Evolutionary conservation across 441 rosid genomes (phyloP).

Genomic region (Iberis amara): DNA sequence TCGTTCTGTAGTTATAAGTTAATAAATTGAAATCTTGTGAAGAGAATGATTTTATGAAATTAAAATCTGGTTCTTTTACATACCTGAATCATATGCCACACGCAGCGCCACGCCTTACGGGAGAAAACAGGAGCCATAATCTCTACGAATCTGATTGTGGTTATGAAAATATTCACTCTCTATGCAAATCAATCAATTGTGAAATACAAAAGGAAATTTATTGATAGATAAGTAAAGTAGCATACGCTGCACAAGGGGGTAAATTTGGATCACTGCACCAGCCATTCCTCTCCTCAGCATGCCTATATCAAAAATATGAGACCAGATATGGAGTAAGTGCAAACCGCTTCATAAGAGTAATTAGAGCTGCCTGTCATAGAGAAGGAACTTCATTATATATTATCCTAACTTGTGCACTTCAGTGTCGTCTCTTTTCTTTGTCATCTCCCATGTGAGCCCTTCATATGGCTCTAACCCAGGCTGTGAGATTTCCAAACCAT

Average conservation of each 20-base stretch:
- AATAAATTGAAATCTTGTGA: background rate
- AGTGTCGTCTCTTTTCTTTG: constrained; percentile 62
- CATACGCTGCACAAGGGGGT: constrained; percentile 99
- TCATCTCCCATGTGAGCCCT: constrained; percentile 96
- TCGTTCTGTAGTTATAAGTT: constrained; percentile 55
- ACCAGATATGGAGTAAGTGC: constrained; percentile 16
- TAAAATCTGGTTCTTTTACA: background rate
- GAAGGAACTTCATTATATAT: constrained; percentile 1
- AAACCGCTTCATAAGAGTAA: constrained; percentile 9
- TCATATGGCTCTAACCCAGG: constrained; percentile 81
- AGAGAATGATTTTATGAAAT: background rate
- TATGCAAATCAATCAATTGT: background rate
- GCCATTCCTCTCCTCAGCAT: constrained; percentile 75
- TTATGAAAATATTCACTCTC: constrained; percentile 5
- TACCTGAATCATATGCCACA: constrained; percentile 96
- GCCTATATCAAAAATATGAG: constrained; percentile 37
- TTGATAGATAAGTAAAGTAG: constrained; percentile 16
- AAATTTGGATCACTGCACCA: constrained; percentile 73
- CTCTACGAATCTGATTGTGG: constrained; percentile 69
- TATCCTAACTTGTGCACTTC: constrained; percentile 82
- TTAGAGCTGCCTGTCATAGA: background rate
- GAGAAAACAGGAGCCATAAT: constrained; percentile 97
- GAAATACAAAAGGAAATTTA: background rate
- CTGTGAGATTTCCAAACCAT: constrained; percentile 93
- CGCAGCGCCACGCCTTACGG: constrained; percentile 90